phyloP scores from a whole-genome alignment of 805 yeast genomes.

The Zygotorulaspora chibaensis region DNA sequence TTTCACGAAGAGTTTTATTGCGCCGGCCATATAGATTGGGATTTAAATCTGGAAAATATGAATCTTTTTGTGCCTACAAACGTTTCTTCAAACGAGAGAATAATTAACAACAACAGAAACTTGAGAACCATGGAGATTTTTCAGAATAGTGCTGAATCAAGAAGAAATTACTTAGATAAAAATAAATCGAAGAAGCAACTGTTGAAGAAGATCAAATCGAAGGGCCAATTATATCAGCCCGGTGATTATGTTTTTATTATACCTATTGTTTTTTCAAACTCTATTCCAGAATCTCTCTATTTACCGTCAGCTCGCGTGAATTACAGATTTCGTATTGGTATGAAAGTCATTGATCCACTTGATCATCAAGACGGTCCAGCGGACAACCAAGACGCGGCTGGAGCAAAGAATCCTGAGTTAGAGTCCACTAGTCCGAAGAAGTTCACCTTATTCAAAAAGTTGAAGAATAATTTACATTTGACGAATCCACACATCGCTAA shows the following conservation, averaged over 20 bases:
- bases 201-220: conserved; percentile 8
- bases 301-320: conserved; percentile 35
- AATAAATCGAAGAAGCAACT: conserved; percentile 13
- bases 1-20: conserved; percentile 45
- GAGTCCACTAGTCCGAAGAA: conserved; percentile 12
- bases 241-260: conserved; percentile 68
- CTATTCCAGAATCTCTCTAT: conserved; percentile 50
- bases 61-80: conserved; percentile 40
- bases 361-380: background rate
- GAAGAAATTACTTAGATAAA: conserved; percentile 20
- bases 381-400: conserved; percentile 4
- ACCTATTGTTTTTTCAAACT: conserved; percentile 58
- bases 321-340: conserved; percentile 19
- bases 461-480: conserved; percentile 25
- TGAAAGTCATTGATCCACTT: conserved; percentile 11
- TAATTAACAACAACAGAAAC: conserved; percentile 23
- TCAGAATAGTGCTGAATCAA: conserved; percentile 13
- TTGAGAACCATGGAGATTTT: conserved; percentile 19
- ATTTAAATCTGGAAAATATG: conserved; percentile 39
- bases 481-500: conserved; percentile 8
- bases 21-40: conserved; percentile 48
- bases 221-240: conserved; percentile 38
- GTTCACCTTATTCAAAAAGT: conserved; percentile 23
- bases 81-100: conserved; percentile 20
- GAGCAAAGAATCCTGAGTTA: conserved; percentile 11